phyloP scores from a whole-genome alignment of 257 asterid species.

The Paulownia fortunei region DNA sequence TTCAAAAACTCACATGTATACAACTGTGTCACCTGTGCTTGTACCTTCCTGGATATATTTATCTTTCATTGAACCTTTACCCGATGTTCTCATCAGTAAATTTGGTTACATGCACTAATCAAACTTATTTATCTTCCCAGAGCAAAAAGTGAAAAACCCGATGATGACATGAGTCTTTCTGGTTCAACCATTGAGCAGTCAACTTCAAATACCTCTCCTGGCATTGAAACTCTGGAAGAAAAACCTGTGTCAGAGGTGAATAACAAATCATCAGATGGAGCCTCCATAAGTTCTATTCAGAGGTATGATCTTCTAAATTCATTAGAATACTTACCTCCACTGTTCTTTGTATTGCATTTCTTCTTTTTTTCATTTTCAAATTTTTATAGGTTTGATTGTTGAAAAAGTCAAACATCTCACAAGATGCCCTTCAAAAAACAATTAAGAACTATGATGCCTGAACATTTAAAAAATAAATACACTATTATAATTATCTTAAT shows the following conservation, averaged over 20 bases:
- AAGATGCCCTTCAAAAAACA: too few species aligned
- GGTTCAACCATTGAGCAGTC: conserved; percentile 44
- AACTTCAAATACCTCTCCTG: not conserved
- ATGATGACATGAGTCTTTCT: conserved; percentile 45
- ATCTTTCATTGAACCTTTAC: not conserved
- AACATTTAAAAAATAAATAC: too few species aligned
- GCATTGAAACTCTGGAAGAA: conserved; percentile 28
- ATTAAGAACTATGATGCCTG: too few species aligned
- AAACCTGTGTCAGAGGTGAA: conserved; percentile 39
- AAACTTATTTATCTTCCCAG: conserved; percentile 35
- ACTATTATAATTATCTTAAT: too few species aligned
- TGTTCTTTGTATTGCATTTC: too few species aligned
- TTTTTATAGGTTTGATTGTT: too few species aligned
- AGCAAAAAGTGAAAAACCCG: conserved; percentile 50
- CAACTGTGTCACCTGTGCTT: not conserved
- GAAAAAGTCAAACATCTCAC: too few species aligned
- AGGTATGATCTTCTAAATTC: too few species aligned
- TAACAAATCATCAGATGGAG: conserved; percentile 46
- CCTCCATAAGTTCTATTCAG: conserved; percentile 33
- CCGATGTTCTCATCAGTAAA: not conserved
- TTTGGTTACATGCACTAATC: not conserved
- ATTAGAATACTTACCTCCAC: too few species aligned
- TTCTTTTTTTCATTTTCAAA: too few species aligned
- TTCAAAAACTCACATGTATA: not conserved
- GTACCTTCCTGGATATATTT: not conserved